Conservation (phyloP, 2,329 filamentous ascomycete species). For the Claviceps quebecensis region DNA sequence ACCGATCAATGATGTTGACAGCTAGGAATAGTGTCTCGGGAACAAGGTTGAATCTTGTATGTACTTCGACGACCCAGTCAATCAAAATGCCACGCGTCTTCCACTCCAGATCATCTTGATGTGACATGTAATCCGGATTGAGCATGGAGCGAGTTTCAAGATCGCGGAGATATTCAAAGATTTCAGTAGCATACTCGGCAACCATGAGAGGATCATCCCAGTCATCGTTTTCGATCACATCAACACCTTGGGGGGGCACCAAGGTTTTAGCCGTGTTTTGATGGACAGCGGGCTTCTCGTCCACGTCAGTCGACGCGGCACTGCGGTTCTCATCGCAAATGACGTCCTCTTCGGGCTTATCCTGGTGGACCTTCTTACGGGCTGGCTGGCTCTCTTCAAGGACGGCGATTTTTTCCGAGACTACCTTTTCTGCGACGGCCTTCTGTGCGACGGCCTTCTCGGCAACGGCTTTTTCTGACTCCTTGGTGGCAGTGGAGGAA, state of each 20-base stretch:
- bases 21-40: conserved; percentile 94
- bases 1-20: conserved; percentile 97
- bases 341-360: conserved; percentile 2
- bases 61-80: conserved; percentile 97
- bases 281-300: conserved; percentile 16
- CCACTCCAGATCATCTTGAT: conserved; percentile 93
- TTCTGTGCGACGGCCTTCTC: no score
- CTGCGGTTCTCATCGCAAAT: conserved; percentile 36
- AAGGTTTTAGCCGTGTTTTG: conserved; percentile 1
- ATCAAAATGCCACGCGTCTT: conserved; percentile 95
- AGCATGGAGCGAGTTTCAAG: conserved; percentile 68
- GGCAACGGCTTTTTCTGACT: conserved; percentile 36
- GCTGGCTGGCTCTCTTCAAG: conserved; percentile 54
- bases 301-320: conserved; percentile 8
- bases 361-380: conserved; percentile 47
- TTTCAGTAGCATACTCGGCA: conserved; percentile 90
- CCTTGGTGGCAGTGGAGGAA: conserved; percentile 33
- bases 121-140: conserved; percentile 88
- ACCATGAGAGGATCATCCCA: conserved; percentile 93
- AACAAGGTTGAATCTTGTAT: conserved; percentile 88
- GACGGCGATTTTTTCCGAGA: no score
- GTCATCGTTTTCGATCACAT: conserved; percentile 62
- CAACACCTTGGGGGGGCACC: not conserved
- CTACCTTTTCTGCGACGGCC: no score
- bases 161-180: conserved; percentile 88